Evolutionary conservation across 495 filamentous ascomycete genomes (phyloP), one percentile per base, ranked within the genome.

Genomic region (Thozetella sp.): DNA sequence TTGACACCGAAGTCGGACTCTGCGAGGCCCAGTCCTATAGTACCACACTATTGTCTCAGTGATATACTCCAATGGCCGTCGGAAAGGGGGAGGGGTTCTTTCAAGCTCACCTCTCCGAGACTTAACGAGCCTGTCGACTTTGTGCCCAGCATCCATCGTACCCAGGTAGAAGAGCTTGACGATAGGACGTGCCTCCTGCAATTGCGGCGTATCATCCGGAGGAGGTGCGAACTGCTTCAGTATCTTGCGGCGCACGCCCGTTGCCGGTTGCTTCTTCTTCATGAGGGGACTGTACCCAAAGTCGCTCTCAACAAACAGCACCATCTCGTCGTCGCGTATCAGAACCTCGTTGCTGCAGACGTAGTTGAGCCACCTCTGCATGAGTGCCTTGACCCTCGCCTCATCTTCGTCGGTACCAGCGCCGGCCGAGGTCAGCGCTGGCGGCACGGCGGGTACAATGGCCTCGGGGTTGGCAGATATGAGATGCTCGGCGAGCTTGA

Each of bases 181-280:
- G 45, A 91, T 78, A 2, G 96, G 96, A 37, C 96, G 83, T 19
- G 93, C 92, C 60, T 92, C 88, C 57, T 93, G 88, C 46, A 99
- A 77, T 75, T 98, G 96, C 17, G 94, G 96, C 0, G 96, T 98
- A 67, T 99, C 96, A 73, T 99, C 96, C 6, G 94, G 92, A 0
- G 96, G 96, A 4, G 96, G 96, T 17, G 96, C 96, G 70, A 99
- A 99, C 74, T 99, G 96, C 80, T 99, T 99, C 73, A 99, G 82
- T 45, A 97, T 87, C 76, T 96, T 95, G 64, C 96, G 86, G 45
- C 94, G 86, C 57, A 98, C 92, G 40, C 96, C 96, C 0, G 96
- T 99, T 17, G 96, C 96, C 4, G 96, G 96, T 74, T 99, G 96
- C 78, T 96, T 97, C 81, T 92, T 90, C 65, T 92, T 87, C 20